Percentiles rank a stretch among this genome's conserved stretches.
Conservation (phyloP, 164 flowering plant genomes). For the Nymphaea colorata region DNA sequence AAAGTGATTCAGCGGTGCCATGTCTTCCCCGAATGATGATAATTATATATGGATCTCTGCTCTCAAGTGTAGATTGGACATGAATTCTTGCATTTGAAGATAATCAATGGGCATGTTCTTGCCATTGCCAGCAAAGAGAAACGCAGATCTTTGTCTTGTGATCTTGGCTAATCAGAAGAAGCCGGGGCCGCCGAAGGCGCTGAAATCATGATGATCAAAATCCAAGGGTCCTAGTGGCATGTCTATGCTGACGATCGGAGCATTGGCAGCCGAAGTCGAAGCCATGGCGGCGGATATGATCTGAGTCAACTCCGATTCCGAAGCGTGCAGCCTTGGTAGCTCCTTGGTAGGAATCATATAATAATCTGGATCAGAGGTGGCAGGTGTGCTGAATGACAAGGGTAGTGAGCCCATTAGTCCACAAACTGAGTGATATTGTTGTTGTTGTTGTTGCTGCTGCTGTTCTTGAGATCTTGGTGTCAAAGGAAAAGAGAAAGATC, state of each 20-base stretch:
- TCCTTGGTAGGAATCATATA: slow-evolving; percentile 22
- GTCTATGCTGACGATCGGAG: not conserved
- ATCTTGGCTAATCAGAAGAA: not conserved
- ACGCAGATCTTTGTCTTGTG: not conserved
- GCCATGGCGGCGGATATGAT: not conserved
- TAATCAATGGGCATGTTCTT: not conserved
- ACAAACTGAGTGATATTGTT: slow-evolving; percentile 9
- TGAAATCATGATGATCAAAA: not conserved
- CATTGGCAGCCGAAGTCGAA: not conserved
- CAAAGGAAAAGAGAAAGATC: slow-evolving; percentile 28
- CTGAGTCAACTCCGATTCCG: not conserved
- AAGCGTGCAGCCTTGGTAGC: not conserved
- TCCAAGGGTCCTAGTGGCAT: not conserved
- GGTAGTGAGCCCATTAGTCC: slow-evolving; percentile 16
- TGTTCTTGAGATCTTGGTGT: slow-evolving; percentile 8
- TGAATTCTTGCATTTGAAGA: no score
- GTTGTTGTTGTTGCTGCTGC: slow-evolving; percentile 11
- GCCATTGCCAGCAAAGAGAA: not conserved
- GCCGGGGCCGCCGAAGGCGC: not conserved
- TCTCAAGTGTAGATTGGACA: no score
- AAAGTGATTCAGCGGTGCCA: no score
- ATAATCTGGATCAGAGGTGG: slow-evolving; percentile 50
- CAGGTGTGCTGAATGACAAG: slow-evolving; percentile 42
- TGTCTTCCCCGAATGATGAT: no score
- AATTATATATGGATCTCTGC: no score